Evolutionary conservation across 768 basidiomycete genomes (phyloP).

Genomic region (Auricularia cornea): DNA sequence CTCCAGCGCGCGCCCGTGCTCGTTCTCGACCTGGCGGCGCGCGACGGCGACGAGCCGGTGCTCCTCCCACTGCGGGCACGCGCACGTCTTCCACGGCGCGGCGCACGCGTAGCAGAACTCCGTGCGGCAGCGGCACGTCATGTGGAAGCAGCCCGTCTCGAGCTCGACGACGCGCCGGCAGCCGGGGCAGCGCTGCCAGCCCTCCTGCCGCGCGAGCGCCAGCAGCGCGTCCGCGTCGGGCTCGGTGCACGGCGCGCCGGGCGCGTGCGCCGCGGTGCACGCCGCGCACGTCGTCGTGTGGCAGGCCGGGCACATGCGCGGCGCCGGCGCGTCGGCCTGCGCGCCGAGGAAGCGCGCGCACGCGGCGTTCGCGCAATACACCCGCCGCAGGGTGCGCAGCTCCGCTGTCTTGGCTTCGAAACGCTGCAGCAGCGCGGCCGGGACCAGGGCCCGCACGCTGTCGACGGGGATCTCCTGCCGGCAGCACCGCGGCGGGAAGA

Average conservation of each 20-base stretch:
- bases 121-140: constrained; percentile 43
- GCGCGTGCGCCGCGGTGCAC: constrained; percentile 2
- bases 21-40: constrained; percentile 34
- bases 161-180: constrained; percentile 52
- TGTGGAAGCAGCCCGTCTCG: constrained; percentile 51
- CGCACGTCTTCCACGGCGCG: constrained; percentile 51
- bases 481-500: constrained; percentile 48
- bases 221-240: constrained; percentile 33
- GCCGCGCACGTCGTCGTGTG: neutral
- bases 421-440: constrained; percentile 7
- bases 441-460: constrained; percentile 23
- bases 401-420: constrained; percentile 38
- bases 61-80: constrained; percentile 61
- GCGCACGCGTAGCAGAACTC: constrained; percentile 65
- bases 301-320: neutral
- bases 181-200: constrained; percentile 58
- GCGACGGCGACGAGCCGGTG: constrained; percentile 32
- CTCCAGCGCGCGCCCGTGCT: constrained; percentile 3
- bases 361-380: constrained; percentile 28
- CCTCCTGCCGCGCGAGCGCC: constrained; percentile 34
- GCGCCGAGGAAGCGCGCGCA: constrained; percentile 40
- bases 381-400: constrained; percentile 35
- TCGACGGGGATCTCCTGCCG: constrained; percentile 25
- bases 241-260: neutral
- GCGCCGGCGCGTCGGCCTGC: constrained; percentile 23